Base-by-base conservation (phyloP, 225 moss, liverwort and hornwort species). In the Polytrichum formosum region DNA sequence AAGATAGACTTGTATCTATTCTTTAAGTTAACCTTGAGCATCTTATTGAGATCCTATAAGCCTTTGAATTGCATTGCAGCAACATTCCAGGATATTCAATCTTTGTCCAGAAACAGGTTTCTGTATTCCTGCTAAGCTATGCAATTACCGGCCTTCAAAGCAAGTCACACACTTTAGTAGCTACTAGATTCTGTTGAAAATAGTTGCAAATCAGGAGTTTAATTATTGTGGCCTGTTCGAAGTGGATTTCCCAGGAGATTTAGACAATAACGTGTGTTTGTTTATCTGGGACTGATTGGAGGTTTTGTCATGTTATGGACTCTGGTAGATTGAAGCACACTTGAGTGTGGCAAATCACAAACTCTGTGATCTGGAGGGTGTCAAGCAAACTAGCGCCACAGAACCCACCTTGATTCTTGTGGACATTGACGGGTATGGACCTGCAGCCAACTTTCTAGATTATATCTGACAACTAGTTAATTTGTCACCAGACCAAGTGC, bases 321-420 rank as follows among this genome's bases (percentile, higher is more conserved):
- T 37, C 53, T 72, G 80, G 66, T 70, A 93, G 93, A 84, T 97
- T 62, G 76, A 86, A 85, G 96, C 96, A 6, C 93, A 93, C 73
- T 84, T 78, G n/a, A 97, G 93, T 73, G 96, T 97, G 5, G 76
- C 78, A 65, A 89, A 80, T 63, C 96, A 97, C 69, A 84, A 76
- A 62, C 89, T 97, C 22, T 83, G 84, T 72, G 88, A 93, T 73
- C 77, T 97, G 72, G 86, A 78, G 26, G 91, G 92, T 62, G 93
- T 92, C 10, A 82, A 67, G 66, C 83, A 89, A 59, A 87, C 92
- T 68, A 79, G 83, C 56, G 77, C 88, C 75, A 90, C 90, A 46
- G 92, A 90, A 72, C 92, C 96, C 29, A 90, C 80, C 59, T 79
- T 97, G 55, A 88, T 97, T 72, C 93, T 97, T 7, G 76, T 97